phyloP scores from a whole-genome alignment of 805 yeast genomes.

The Brettanomyces anomalus region DNA sequence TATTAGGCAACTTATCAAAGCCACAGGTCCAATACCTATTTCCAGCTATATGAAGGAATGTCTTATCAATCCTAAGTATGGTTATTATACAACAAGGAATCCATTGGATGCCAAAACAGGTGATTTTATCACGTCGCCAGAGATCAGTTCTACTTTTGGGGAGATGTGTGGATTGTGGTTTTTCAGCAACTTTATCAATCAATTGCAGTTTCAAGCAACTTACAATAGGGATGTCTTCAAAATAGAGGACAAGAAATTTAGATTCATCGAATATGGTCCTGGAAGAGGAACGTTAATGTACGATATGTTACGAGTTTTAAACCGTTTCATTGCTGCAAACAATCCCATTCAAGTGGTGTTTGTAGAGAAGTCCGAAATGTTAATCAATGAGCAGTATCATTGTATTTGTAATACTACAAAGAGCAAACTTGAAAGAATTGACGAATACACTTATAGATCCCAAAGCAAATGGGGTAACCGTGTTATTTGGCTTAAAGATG shows the following conservation, averaged over 20 bases:
- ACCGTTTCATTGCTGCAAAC: slow-evolving; percentile 27
- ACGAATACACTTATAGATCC: slow-evolving; percentile 29
- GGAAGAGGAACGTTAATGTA: slow-evolving; percentile 74
- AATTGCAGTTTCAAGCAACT: slow-evolving; percentile 35
- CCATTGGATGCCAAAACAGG: slow-evolving; percentile 48
- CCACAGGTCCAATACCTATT: slow-evolving; percentile 71
- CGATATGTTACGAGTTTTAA: slow-evolving; percentile 47
- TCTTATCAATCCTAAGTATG: slow-evolving; percentile 64
- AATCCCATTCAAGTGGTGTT: slow-evolving; percentile 39
- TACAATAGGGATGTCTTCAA: slow-evolving; percentile 12
- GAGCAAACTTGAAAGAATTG: slow-evolving; percentile 12
- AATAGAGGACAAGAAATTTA: slow-evolving; percentile 26
- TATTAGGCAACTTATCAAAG: slow-evolving; percentile 40
- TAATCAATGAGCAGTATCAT: slow-evolving; percentile 47
- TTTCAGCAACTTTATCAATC: slow-evolving; percentile 47
- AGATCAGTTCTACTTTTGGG: slow-evolving; percentile 80
- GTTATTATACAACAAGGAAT: slow-evolving; percentile 71
- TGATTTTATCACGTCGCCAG: slow-evolving; percentile 81
- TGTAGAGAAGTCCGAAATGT: slow-evolving; percentile 65
- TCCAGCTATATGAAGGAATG: slow-evolving; percentile 77
- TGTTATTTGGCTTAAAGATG: slow-evolving; percentile 47
- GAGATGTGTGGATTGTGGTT: slow-evolving; percentile 76
- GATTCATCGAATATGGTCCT: slow-evolving; percentile 75
- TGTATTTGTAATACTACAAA: slow-evolving; percentile 32
- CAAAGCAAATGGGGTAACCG: slow-evolving; percentile 42